A percentile compares a stretch with the other conserved stretches of the same genome.
Evolutionary conservation across 2,329 filamentous ascomycete genomes (phyloP).

Genomic region (Pseudocercospora eumusae): DNA sequence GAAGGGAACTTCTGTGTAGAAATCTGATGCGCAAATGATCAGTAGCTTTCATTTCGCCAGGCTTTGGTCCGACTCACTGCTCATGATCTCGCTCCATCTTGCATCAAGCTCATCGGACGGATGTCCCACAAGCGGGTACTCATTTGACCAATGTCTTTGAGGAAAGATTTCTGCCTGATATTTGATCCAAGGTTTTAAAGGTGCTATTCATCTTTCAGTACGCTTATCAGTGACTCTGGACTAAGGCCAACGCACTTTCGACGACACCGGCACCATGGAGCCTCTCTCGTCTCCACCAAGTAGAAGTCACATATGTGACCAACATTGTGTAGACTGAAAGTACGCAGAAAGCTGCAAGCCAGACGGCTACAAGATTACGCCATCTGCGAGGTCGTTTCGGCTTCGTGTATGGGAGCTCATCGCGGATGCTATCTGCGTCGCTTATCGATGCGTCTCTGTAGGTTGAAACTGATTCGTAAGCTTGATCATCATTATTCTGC

Average conservation of each 20-base stretch:
- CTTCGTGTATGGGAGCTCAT: neutral
- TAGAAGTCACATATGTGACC: neutral
- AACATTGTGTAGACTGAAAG: neutral
- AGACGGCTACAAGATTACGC: neutral
- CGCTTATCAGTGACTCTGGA: neutral
- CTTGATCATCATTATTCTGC: neutral
- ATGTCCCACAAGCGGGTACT: conserved; percentile 4
- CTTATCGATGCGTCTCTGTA: neutral
- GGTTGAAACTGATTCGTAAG: neutral
- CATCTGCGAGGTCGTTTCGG: neutral
- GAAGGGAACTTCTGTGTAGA: conserved; percentile 5
- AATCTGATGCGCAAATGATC: neutral
- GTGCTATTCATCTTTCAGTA: neutral
- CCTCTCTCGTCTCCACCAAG: neutral
- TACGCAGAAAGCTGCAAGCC: neutral
- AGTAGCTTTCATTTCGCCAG: neutral
- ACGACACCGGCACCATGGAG: neutral
- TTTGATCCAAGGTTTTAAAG: conserved; percentile 3
- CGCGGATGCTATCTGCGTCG: neutral
- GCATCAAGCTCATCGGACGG: conserved; percentile 11
- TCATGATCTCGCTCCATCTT: conserved; percentile 6
- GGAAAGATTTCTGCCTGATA: neutral
- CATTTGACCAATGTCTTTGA: conserved; percentile 8
- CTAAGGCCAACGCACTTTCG: neutral
- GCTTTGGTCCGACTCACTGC: neutral